phyloP scores from a whole-genome alignment of 1,284 basidiomycete species.

The Tremellales sp. region DNA sequence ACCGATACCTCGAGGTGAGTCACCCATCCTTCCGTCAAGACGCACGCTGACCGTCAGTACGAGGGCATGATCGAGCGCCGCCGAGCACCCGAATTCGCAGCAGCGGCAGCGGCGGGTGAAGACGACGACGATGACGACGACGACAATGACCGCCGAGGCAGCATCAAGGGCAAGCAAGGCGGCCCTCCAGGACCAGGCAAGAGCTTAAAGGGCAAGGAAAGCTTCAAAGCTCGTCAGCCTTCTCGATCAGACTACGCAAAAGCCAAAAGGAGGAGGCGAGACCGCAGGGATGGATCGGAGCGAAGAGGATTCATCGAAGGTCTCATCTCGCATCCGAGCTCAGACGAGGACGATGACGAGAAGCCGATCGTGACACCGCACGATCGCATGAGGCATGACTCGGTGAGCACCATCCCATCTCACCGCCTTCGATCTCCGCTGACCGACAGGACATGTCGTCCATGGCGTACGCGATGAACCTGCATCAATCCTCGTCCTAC shows the following conservation, averaged over 20 bases:
- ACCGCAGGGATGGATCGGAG: conserved; percentile 10
- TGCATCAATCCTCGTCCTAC: conserved; percentile 12
- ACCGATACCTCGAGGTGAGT: conserved; percentile 43
- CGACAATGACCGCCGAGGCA: conserved; percentile 9
- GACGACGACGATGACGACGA: conserved; percentile 45
- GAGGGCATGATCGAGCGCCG: conserved; percentile 47
- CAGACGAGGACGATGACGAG: conserved; percentile 10
- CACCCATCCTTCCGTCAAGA: neutral
- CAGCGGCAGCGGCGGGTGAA: conserved; percentile 39
- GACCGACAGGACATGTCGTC: conserved; percentile 9
- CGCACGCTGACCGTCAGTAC: conserved; percentile 26
- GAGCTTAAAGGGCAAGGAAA: conserved; percentile 43
- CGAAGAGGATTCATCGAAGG: conserved; percentile 31
- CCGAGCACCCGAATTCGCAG: conserved; percentile 46
- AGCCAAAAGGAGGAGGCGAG: conserved; percentile 3
- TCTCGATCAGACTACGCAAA: neutral
- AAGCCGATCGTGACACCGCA: neutral
- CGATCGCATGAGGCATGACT: neutral
- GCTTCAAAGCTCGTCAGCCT: conserved; percentile 29
- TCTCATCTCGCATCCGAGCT: conserved; percentile 14
- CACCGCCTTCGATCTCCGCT: neutral
- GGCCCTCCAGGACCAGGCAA: conserved; percentile 8
- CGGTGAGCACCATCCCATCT: conserved; percentile 1
- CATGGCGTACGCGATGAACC: conserved; percentile 24
- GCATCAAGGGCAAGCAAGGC: conserved; percentile 5